These are phyloP conservation scores for Acacia confusa DNA, from an alignment of 306 rosid genomes.

Conservation along the genomic window DNA sequence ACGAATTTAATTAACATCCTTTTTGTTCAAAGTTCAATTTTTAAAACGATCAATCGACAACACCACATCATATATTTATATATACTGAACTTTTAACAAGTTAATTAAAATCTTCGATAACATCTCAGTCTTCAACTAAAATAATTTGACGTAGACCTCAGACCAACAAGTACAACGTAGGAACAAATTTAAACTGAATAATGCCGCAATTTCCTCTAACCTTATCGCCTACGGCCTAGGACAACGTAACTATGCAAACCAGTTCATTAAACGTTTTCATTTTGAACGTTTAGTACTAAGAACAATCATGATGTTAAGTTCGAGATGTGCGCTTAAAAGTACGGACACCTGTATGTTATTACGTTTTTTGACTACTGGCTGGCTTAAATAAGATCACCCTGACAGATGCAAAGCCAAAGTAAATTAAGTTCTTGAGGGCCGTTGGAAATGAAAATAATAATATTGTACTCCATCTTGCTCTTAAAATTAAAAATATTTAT, in stretches of 20 bases:
- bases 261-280: not conserved
- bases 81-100: constrained; percentile 12
- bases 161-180: not conserved
- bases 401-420: not conserved
- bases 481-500: too few relatives aligned
- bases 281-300: constrained; percentile 36
- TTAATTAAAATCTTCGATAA: constrained; percentile 24
- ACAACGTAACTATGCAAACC: not conserved
- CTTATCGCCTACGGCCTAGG: constrained; percentile 21
- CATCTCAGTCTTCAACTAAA: constrained; percentile 27
- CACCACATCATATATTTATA: not conserved
- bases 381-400: not conserved
- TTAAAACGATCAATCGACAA: not conserved
- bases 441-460: not conserved
- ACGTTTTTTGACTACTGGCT: not conserved
- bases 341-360: constrained; percentile 3
- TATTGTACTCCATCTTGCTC: too few relatives aligned
- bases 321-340: constrained; percentile 30
- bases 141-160: constrained; percentile 1
- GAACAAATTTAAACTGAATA: not conserved
- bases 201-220: constrained; percentile 1
- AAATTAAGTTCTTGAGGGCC: not conserved
- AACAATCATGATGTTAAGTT: constrained; percentile 27
- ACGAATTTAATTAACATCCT: constrained; percentile 3
- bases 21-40: constrained; percentile 2